phyloP scores from a whole-genome alignment of 2,329 filamentous ascomycete species.

The Aureobasidium vineae region DNA sequence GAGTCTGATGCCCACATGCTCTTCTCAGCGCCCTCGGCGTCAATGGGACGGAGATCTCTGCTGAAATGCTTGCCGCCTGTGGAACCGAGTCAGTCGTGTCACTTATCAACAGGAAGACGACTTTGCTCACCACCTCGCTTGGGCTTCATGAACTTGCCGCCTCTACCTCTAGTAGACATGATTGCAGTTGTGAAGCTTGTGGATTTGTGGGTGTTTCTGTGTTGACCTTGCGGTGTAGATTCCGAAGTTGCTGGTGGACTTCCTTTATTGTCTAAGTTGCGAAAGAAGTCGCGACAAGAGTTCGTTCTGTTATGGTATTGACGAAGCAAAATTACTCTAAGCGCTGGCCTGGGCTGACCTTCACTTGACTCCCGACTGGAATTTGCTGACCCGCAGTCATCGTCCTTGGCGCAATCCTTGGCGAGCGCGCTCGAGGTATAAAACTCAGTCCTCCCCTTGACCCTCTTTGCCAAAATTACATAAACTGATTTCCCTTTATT shows the following conservation, averaged over 20 bases:
- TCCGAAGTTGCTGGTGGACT: not conserved
- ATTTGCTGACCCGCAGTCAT: slow-evolving; percentile 22
- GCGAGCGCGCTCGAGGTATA: not conserved
- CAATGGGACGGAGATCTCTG: slow-evolving; percentile 80
- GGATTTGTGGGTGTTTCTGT: slow-evolving; percentile 5
- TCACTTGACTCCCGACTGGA: not conserved
- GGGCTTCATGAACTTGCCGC: slow-evolving; percentile 92
- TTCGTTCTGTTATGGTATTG: not conserved
- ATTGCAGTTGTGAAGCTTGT: slow-evolving; percentile 38
- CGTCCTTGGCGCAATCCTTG: slow-evolving; percentile 2
- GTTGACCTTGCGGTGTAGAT: not conserved
- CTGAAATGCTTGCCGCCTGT: slow-evolving; percentile 94
- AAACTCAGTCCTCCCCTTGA: slow-evolving; percentile 25
- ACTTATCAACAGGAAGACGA: not conserved
- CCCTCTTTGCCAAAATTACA: slow-evolving; percentile 25
- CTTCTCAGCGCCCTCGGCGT: slow-evolving; percentile 83
- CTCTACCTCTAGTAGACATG: slow-evolving; percentile 67
- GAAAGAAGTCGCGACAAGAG: slow-evolving; percentile 5
- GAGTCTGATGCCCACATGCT: slow-evolving; percentile 73
- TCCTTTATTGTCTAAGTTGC: not conserved
- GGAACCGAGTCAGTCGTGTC: slow-evolving; percentile 30
- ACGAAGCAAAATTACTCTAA: slow-evolving; percentile 13
- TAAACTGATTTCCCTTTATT: slow-evolving; percentile 4
- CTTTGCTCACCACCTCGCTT: slow-evolving; percentile 74
- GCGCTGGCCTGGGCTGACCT: not conserved